Conservation (phyloP, 1,284 basidiomycete species). For the Hymenochaete sp. region DNA sequence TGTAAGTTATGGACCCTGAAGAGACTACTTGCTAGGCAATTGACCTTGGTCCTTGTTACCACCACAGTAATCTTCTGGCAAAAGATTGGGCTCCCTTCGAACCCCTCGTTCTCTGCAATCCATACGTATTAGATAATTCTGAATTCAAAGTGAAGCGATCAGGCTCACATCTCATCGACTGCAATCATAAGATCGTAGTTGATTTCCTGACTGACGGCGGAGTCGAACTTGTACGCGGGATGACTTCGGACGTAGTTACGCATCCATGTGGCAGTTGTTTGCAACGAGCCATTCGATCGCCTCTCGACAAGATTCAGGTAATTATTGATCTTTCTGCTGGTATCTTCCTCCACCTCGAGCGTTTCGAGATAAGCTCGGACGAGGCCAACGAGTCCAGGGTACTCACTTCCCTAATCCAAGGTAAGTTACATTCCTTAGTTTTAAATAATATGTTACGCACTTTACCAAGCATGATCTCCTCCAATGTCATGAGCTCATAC, state of each 20-base stretch:
- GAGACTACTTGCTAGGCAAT: background rate
- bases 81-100: slow-evolving; percentile 51
- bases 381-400: slow-evolving; percentile 82
- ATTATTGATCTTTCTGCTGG: slow-evolving; percentile 58
- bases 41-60: slow-evolving; percentile 23
- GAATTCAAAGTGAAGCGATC: background rate
- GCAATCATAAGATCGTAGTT: slow-evolving; percentile 91
- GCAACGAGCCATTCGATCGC: slow-evolving; percentile 75
- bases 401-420: slow-evolving; percentile 42
- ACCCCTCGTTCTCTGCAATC: slow-evolving; percentile 60
- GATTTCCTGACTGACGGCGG: slow-evolving; percentile 82
- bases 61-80: slow-evolving; percentile 51
- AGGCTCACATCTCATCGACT: slow-evolving; percentile 82
- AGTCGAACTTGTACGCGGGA: slow-evolving; percentile 86
- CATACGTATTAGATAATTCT: background rate
- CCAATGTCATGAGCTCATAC: slow-evolving; percentile 85
- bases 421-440: background rate
- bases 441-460: slow-evolving; percentile 28
- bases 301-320: slow-evolving; percentile 76
- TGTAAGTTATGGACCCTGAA: slow-evolving; percentile 1
- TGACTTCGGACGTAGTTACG: slow-evolving; percentile 86
- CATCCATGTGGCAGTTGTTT: slow-evolving; percentile 91
- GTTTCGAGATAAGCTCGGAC: slow-evolving; percentile 85
- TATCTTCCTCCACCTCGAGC: slow-evolving; percentile 66
- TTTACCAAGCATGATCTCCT: slow-evolving; percentile 93